Base-by-base conservation (phyloP, 495 filamentous ascomycete genomes). In the Poronia punctata region DNA sequence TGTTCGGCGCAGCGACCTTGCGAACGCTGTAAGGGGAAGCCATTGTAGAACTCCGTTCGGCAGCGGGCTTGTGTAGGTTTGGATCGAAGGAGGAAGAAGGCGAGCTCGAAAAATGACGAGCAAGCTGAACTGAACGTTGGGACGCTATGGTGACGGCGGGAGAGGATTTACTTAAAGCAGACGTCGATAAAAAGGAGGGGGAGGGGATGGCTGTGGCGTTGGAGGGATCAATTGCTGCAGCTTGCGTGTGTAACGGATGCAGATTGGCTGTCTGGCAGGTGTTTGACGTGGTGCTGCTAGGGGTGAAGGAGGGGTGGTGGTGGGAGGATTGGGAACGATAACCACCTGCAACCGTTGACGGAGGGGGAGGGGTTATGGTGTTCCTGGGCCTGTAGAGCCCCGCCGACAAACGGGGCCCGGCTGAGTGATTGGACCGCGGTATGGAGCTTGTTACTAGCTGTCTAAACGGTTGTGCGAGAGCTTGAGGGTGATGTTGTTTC, bases 1-100 rank as follows among this genome's bases (percentile, higher is more conserved):
- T 97, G 71, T 95, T 83, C 50, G 87, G 80, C 44, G 83, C 77
- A 48, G 78, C 93, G 54, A 95, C 75, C 76, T 92, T 96, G 63
- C 90, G 79, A 59, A 83, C 63, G 51, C 72, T 69, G 67, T 84
- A 90, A 19, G 54, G 56, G 34, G 74, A 68, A 19, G 72, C 65
- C 70, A 78, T 87, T 47, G 47, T 65, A 60, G 53, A 48, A 9
- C 15, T 30, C 26, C 31, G 42, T 43, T 49, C 35, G 34, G 48
- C 70, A 34, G 66, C 57, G 62, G 74, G 15, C 15, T 44, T 40
- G 34, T 38, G 11, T 12, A 45, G 30, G 17, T 30, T 46, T 42
- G 40, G 47, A 11, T 38, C 45, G 34, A 38, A 39, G 14, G 51
- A 43, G 10, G 48, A 43, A 6, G 60, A 47, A 36, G 63, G 19